Percentiles rank a stretch among this genome's conserved stretches.
These are phyloP conservation scores for Wallacemonas sp. DNA, from an alignment of 208 protist species.

Conservation along the genomic window DNA sequence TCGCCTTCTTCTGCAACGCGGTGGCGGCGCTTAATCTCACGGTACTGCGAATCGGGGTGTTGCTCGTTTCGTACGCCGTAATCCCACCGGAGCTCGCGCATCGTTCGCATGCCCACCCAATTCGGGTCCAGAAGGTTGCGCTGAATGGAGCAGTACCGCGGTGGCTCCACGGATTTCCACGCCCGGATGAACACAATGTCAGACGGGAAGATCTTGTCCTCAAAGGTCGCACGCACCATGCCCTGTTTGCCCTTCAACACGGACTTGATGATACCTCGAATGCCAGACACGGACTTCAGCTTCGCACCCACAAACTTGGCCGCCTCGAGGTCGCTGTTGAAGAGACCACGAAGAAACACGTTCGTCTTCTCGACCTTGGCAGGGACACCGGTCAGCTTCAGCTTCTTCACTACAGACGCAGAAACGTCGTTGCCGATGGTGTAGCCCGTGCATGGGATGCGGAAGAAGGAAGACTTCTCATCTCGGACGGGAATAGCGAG, in stretches of 20 bases:
- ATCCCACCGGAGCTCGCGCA: constrained; percentile 85
- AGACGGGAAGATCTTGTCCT: constrained; percentile 98
- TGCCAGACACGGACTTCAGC: constrained; percentile 97
- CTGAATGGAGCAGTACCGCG: constrained; percentile 97
- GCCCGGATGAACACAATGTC: constrained; percentile 99
- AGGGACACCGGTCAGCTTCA: constrained; percentile 98
- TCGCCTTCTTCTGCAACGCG: constrained; percentile 57
- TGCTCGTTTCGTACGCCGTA: constrained; percentile 51
- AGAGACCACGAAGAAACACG: constrained; percentile 97
- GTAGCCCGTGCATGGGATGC: constrained; percentile 95
- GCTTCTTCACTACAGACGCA: constrained; percentile 98
- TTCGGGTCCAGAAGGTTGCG: constrained; percentile 86
- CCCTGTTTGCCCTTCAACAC: constrained; percentile 92
- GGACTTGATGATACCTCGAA: constrained; percentile 99
- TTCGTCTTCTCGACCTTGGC: constrained; percentile 98
- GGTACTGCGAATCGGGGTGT: constrained; percentile 77
- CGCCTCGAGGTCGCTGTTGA: constrained; percentile 93
- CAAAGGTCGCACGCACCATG: constrained; percentile 98
- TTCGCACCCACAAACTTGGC: constrained; percentile 99
- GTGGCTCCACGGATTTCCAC: constrained; percentile 96
- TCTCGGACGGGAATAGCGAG: constrained; percentile 89
- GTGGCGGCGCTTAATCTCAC: constrained; percentile 84
- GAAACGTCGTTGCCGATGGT: constrained; percentile 95
- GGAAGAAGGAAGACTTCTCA: constrained; percentile 80
- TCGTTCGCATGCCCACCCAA: constrained; percentile 85